phyloP scores from a whole-genome alignment of 306 rosid species.

The Vigna radiata region DNA sequence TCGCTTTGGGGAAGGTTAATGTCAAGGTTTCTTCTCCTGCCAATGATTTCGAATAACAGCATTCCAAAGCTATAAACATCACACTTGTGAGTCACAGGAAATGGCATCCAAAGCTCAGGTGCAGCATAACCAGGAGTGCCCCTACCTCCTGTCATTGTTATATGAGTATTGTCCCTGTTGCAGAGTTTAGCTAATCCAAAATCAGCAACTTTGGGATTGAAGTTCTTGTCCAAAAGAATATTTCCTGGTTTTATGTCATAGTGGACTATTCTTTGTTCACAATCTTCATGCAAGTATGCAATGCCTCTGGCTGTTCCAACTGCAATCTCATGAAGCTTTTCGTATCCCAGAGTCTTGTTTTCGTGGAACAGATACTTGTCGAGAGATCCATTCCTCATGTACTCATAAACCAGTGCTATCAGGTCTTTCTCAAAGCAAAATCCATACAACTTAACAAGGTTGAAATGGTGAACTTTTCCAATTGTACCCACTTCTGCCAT shows the following conservation, averaged over 20 bases:
- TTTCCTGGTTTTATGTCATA: constrained; percentile 19
- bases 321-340: constrained; percentile 1
- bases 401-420: background rate
- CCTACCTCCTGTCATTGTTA: background rate
- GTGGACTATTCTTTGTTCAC: constrained; percentile 8
- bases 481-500: background rate
- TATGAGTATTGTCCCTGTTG: constrained; percentile 10
- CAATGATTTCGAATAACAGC: background rate
- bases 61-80: background rate
- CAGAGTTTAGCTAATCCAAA: constrained; percentile 9
- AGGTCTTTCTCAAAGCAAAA: background rate
- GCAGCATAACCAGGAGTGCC: constrained; percentile 16
- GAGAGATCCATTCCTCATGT: constrained; percentile 4
- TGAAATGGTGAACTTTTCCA: background rate
- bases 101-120: constrained; percentile 24
- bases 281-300: constrained; percentile 11
- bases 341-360: background rate
- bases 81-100: background rate
- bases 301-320: constrained; percentile 8
- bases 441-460: background rate
- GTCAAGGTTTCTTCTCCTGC: background rate
- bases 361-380: background rate
- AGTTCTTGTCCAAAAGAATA: background rate
- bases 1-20: background rate
- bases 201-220: constrained; percentile 15